Base-by-base conservation (phyloP, 2,329 filamentous ascomycete genomes). In the Colletotrichum sp. region DNA sequence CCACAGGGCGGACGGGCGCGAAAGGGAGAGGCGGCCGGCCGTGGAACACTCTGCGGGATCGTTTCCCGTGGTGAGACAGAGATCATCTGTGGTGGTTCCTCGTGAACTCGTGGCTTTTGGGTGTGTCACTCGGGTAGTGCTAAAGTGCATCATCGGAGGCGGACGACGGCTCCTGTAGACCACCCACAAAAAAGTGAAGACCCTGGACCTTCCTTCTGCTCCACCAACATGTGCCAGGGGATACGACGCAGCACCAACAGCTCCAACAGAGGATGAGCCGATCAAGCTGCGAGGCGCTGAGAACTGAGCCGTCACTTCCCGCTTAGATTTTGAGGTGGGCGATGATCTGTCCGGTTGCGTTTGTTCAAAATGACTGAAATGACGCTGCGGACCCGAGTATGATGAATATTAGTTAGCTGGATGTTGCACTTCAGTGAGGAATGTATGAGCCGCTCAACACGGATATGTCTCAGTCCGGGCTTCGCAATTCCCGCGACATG, bases 61-160 rank as follows among this genome's bases (percentile, higher is more conserved):
- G 72, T 69, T 30, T 65, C 70, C 74, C 70, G 74, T n/a, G 59
- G 74, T 55, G 49, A 65, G 65, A 76, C 70, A 74, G 24, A 68
- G 59, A 69, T 39, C 49, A 69, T 63, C 49, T 36, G 64, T 24
- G 52, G 44, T 73, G 59, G 57, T 64, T 16, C 28, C 64, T 69
- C 26, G 64, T 73, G 26, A 74, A 68, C 70, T 76, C 49, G 70
- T 74, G 74, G 64, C 44, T 73, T 28, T 52, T 52, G 18, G 44
- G 44, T 52, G 70, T 73, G 70, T 65, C 65, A 68, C 64, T 44
- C 26, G 39, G 73, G n/a, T 49, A 21, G 36, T 52, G 26, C 36
- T 2, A 39, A 39, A 39, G 44, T 28, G 36, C 12, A 49, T 34
- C n/a, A 28, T 30, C 59, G 39, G 64, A 28, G 64, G 44, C 64